Conservation (phyloP, 2,329 filamentous ascomycete species). For the Pestalotiopsis sp. region DNA sequence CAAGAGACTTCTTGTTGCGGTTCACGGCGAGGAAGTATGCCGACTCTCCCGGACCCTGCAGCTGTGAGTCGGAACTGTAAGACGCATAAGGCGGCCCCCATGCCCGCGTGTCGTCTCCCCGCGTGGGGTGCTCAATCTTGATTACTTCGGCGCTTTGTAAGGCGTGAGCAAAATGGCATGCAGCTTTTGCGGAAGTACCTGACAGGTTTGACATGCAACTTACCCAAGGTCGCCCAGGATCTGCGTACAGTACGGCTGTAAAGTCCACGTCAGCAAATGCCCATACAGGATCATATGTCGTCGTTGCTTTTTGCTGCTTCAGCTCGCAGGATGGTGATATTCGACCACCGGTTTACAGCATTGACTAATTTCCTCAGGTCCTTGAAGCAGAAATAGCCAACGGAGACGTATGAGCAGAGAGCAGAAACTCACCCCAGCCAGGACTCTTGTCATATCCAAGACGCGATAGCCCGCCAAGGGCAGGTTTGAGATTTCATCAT, state of each 20-base stretch:
- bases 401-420: neutral
- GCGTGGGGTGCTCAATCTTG: slow-evolving; percentile 90
- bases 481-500: slow-evolving; percentile 32
- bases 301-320: neutral
- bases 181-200: neutral
- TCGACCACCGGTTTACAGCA: neutral
- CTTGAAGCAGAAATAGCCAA: slow-evolving; percentile 6
- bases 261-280: slow-evolving; percentile 16
- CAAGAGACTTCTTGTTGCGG: slow-evolving; percentile 94
- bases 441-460: slow-evolving; percentile 92
- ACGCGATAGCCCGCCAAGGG: slow-evolving; percentile 86
- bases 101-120: slow-evolving; percentile 90
- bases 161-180: slow-evolving; percentile 26
- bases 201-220: slow-evolving; percentile 29
- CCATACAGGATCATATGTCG: slow-evolving; percentile 8
- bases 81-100: slow-evolving; percentile 95
- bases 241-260: slow-evolving; percentile 92
- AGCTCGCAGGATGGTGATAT: neutral
- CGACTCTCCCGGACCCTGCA: slow-evolving; percentile 79
- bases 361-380: neutral
- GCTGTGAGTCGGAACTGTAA: slow-evolving; percentile 61
- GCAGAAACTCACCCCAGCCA: slow-evolving; percentile 75
- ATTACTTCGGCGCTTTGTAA: slow-evolving; percentile 78
- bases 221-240: slow-evolving; percentile 96
- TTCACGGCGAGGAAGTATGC: slow-evolving; percentile 95